Conservation (phyloP, 345 rosid species). For the Salix dunnii region DNA sequence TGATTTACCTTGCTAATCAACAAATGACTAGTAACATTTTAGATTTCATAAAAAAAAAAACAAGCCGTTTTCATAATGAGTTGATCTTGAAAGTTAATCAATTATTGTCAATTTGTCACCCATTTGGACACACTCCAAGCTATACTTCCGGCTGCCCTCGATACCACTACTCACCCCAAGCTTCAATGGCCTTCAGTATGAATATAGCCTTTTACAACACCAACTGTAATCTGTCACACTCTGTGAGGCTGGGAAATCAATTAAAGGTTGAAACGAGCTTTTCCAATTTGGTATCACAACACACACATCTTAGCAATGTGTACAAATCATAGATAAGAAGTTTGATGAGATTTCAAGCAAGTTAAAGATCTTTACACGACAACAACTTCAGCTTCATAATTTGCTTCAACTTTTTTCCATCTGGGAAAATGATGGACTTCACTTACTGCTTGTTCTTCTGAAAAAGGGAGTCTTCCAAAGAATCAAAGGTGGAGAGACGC, state of each 20-base stretch:
- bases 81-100: background rate
- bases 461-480: too few species aligned
- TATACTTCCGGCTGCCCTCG: background rate
- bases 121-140: background rate
- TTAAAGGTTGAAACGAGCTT: background rate
- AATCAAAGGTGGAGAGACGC: too few species aligned
- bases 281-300: background rate
- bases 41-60: background rate
- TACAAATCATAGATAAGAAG: background rate
- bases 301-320: background rate
- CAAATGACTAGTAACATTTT: background rate
- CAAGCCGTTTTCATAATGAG: too few species aligned
- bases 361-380: background rate
- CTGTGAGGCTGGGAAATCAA: constrained; percentile 1
- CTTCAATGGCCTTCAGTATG: background rate
- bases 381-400: background rate
- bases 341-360: background rate
- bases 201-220: background rate
- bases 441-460: background rate
- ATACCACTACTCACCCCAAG: background rate
- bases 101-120: background rate
- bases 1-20: too few species aligned
- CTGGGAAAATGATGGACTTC: background rate
- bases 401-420: background rate
- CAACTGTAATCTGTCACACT: background rate